Base-by-base conservation (phyloP, 768 basidiomycete genomes). In the Hydnomerulius pinastri region DNA sequence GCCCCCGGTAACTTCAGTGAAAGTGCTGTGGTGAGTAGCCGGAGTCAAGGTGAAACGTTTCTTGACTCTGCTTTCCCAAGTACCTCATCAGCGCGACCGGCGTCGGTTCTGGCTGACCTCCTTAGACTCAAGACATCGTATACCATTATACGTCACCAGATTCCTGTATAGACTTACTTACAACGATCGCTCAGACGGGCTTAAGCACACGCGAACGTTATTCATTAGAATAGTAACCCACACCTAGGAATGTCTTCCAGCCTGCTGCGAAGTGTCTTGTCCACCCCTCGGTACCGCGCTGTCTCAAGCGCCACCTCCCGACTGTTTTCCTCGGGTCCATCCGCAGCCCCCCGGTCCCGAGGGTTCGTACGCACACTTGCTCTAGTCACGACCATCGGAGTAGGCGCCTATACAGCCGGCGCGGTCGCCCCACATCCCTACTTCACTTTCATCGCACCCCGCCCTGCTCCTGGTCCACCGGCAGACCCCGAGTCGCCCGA, bases 401-500 rank as follows among this genome's bases (percentile, higher is more conserved):
- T 64, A 29, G 54, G 67, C 1, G 59, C 74, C 10, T 82, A 82
- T 59, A 66, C 73, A 9, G 32, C 71, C 2, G 91, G 91, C 8
- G 76, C 86, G 5, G 69, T 90, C 54, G 91, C 84, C 60, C 90
- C 88, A 6, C 90, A 86, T 6, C 68, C 77, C 0, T 65, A 86
- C 23, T 62, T 87, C 30, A 75, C 83, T 17, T 77, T 91, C 44
- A 70, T 96, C 21, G 87, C 86, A 40, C 93, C 94, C 3, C 78
- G 87, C 9, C 73, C 80, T 0, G 88, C 92, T 0, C 89, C 92
- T 1, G 80, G 86, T 0, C 88, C 92, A 0, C 80, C 78, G 17
- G 17, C 52, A 2, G 74, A 77, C 25, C 76, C 73, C 11, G 76
- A 77, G 51, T 82, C 84, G 3, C 76, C 73, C 1, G 81, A 83